Base-by-base conservation (phyloP, 345 rosid species). In the Rhodomyrtus tomentosa region DNA sequence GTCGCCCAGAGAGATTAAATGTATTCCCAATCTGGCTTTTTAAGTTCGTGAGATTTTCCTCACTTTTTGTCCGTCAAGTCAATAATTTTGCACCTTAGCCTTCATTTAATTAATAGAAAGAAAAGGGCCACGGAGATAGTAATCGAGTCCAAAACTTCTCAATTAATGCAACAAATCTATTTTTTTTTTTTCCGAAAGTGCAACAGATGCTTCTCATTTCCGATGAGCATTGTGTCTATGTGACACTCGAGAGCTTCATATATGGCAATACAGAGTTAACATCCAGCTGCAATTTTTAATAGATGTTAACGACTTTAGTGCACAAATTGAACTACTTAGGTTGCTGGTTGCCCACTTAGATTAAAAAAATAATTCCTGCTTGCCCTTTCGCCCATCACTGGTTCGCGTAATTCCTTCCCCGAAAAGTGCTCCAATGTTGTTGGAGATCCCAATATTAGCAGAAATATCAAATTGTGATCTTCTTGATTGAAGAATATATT, bases 301-400 rank as follows among this genome's bases (percentile, higher is more conserved):
- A 21, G 21, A 53, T 3, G 8, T 20, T 21, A 53, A 53, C 10
- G 10, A 21, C 55, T 53, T 53, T 7, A 53, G 3, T 53, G 25
- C 55, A 21, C 24, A 7, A 20, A 21, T 53, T 2, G 10, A 21
- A 53, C 2, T 53, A 1, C 3, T 62, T 29, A 15, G 40, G 10
- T 56, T 50, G 0, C 18, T 0, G 18, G 16, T n/a, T 56, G 68
- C 18, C 18, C 18, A 12, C 5, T 56, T 56, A 55, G 8, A 51
- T 0, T 2, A 6, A 20, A 55, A 21, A 56, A 12, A 54, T 11
- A 2, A 3, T 11, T 56, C 5, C 1, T 27, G 18, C 12, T 4
- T 11, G 68, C 0, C 36, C 84, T 87, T 10, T 82, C 90, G 22
- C 91, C 91, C 51, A 0, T 87, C 3, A n/a, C 56, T 16, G 49